Conservation (phyloP, 306 rosid species). For the Morella rubra region DNA sequence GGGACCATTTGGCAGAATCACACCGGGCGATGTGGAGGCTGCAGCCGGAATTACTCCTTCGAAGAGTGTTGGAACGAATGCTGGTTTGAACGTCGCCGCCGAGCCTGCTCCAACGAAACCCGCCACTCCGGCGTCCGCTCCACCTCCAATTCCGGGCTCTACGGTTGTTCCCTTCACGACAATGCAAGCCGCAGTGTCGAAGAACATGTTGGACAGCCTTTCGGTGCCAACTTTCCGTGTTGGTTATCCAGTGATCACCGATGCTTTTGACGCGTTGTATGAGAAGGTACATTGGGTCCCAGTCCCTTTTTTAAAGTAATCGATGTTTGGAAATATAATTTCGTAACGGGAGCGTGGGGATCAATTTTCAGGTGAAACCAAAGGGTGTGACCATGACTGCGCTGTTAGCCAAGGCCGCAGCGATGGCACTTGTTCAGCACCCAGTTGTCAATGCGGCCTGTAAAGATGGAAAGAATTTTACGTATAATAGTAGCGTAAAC, state of each 20-base stretch:
- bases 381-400: constrained; percentile 97
- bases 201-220: constrained; percentile 90
- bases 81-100: constrained; percentile 8
- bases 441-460: constrained; percentile 77
- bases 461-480: constrained; percentile 77
- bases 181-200: constrained; percentile 85
- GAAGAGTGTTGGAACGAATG: constrained; percentile 32
- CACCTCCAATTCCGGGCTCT: constrained; percentile 66
- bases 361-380: constrained; percentile 62
- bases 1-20: constrained; percentile 77
- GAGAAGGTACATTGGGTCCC: constrained; percentile 49
- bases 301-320: neutral
- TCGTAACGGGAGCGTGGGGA: constrained; percentile 10
- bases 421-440: constrained; percentile 82
- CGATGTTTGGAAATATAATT: constrained; percentile 7
- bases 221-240: constrained; percentile 83
- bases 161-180: constrained; percentile 81
- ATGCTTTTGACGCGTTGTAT: constrained; percentile 69
- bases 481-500: constrained; percentile 60
- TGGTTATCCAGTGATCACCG: constrained; percentile 67
- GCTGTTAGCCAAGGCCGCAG: constrained; percentile 78
- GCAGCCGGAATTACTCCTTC: constrained; percentile 69
- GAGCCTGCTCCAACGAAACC: constrained; percentile 38
- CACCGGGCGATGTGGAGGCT: constrained; percentile 71
- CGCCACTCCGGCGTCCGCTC: constrained; percentile 23